These are phyloP conservation scores for Pistacia vera DNA, from an alignment of 345 rosid genomes.

Conservation along the genomic window DNA sequence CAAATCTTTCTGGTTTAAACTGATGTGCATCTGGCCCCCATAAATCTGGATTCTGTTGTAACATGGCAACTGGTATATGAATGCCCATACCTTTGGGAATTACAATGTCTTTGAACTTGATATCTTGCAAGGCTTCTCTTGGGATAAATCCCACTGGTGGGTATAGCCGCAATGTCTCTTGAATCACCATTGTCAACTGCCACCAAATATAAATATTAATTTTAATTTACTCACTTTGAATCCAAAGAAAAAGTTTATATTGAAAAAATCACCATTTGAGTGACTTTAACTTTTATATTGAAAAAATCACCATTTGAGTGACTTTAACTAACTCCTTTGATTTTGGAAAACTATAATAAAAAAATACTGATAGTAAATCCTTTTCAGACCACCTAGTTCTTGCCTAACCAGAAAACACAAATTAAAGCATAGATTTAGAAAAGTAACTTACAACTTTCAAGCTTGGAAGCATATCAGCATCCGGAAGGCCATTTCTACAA, in stretches of 20 bases:
- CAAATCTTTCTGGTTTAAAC: conserved; percentile 49
- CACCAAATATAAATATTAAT: background rate
- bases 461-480: conserved; percentile 27
- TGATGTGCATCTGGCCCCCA: conserved; percentile 47
- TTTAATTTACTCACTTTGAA: too few relatives aligned
- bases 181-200: conserved; percentile 43
- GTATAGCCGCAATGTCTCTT: conserved; percentile 41
- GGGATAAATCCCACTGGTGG: conserved; percentile 28
- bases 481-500: conserved; percentile 14
- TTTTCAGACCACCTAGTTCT: background rate
- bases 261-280: too few relatives aligned
- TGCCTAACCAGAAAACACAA: background rate
- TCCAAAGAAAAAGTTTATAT: too few relatives aligned
- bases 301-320: too few relatives aligned
- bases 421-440: too few relatives aligned
- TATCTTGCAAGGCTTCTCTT: conserved; percentile 30
- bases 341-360: too few relatives aligned
- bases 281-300: too few relatives aligned
- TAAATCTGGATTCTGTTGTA: conserved; percentile 34
- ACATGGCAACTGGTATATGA: conserved; percentile 29
- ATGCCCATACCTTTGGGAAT: conserved; percentile 41
- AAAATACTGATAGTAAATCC: too few relatives aligned
- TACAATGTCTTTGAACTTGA: conserved; percentile 32
- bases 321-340: too few relatives aligned
- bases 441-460: conserved; percentile 31